phyloP scores from a whole-genome alignment of 2,329 filamentous ascomycete genomes.

The Ophiosphaerella herpotricha region DNA sequence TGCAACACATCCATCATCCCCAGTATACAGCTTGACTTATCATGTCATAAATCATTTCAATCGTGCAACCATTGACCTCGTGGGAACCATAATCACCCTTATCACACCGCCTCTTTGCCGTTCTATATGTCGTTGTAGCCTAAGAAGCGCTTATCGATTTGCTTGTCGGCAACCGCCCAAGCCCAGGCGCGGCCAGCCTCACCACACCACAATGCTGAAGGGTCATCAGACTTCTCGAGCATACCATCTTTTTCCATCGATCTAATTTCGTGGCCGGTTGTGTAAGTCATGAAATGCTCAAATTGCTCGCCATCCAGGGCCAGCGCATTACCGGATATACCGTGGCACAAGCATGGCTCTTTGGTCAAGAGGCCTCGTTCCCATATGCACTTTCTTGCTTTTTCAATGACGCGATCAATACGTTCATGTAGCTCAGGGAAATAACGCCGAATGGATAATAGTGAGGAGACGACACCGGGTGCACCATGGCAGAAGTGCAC shows the following conservation, averaged over 20 bases:
- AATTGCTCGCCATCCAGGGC: slow-evolving; percentile 55
- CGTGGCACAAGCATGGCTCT: slow-evolving; percentile 68
- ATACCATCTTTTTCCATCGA: slow-evolving; percentile 58
- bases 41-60: slow-evolving; percentile 18
- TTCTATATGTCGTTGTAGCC: slow-evolving; percentile 56
- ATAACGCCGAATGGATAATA: slow-evolving; percentile 60
- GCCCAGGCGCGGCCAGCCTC: slow-evolving; percentile 56
- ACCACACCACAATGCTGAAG: slow-evolving; percentile 56
- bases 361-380: slow-evolving; percentile 65
- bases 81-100: slow-evolving; percentile 2
- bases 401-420: slow-evolving; percentile 59
- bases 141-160: slow-evolving; percentile 52
- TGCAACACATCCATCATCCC: background rate
- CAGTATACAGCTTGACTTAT: slow-evolving; percentile 2
- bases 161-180: slow-evolving; percentile 53
- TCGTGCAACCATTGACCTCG: slow-evolving; percentile 28
- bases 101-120: background rate
- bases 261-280: slow-evolving; percentile 61
- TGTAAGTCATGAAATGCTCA: slow-evolving; percentile 64
- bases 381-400: slow-evolving; percentile 60
- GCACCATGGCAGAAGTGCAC: slow-evolving; percentile 72
- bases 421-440: slow-evolving; percentile 60
- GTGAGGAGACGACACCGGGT: slow-evolving; percentile 64
- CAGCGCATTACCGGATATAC: slow-evolving; percentile 67
- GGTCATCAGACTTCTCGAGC: slow-evolving; percentile 57